Base-by-base conservation (phyloP, 148 eudicot species). In the Rhododendron vialii region DNA sequence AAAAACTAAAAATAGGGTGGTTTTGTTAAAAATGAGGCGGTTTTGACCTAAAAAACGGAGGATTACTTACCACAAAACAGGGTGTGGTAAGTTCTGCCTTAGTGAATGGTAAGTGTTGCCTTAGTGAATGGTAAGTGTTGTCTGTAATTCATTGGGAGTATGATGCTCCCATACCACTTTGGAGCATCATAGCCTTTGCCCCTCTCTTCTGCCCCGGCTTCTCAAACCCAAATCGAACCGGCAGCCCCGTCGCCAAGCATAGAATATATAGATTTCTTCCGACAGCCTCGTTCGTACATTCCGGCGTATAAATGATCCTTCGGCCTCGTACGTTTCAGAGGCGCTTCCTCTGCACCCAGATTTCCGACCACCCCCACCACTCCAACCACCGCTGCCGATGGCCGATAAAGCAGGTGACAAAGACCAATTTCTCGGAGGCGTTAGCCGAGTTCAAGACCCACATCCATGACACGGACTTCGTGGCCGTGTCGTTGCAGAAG, bases 341-440 rank as follows among this genome's bases (percentile, higher is more conserved):
- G 43, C 96, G 92, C 33, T 84, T 90, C 30, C 47, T 92, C 51
- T 83, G 89, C 89, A 87, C 87, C 73, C 82, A 83, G 43, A 53
- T 86, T 12, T 65, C 86, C 30, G 17, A 85, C 33, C 15, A 67
- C 50, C 41, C 20, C 9, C 41, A 61, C 38, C 59, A 80, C 55
- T 78, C 26, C 28, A 48, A 80, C 22, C 89, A n/a, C 43, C 80
- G 51, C 48, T 55, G 85, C 18, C 89, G 59, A 75, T 90, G 95
- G 93, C 84, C 86, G 28, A 89, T 97, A 33, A 94, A 94, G 85
- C 98, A 95, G 88, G 98, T 97, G 1, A 93, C 87, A 13, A 95
- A 91, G 50, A 88, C 96, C 84, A 95, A 95, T 88, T 95, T 92
- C 94, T 80, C 88, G 1, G 90, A 90, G 84, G 83, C 89, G 0